These are phyloP conservation scores for Penicillium lividum DNA, from an alignment of 495 filamentous ascomycete species.

Conservation along the genomic window DNA sequence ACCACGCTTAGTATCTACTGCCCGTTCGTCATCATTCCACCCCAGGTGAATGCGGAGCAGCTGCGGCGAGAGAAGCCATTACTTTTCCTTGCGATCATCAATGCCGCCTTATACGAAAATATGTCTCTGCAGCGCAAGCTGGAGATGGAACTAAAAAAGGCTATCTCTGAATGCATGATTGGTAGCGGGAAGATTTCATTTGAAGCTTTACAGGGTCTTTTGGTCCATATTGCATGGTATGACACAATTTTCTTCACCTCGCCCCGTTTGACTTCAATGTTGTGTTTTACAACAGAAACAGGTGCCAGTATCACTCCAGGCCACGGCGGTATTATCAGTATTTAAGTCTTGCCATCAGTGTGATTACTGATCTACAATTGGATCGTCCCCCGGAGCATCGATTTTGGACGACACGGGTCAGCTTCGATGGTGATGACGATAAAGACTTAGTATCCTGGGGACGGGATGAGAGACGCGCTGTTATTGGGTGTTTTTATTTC, in stretches of 20 bases:
- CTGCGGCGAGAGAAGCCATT: conserved; percentile 34
- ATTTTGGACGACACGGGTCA: background rate
- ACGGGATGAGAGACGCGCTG: conserved; percentile 23
- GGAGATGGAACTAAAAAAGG: conserved; percentile 29
- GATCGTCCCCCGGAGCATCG: conserved; percentile 27
- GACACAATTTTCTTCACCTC: background rate
- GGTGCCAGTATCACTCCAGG: conserved; percentile 32
- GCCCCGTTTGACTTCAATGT: background rate
- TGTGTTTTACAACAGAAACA: background rate
- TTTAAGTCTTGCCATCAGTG: conserved; percentile 42
- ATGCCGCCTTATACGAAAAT: conserved; percentile 39
- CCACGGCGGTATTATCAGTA: conserved; percentile 41
- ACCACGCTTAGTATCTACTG: conserved; percentile 26
- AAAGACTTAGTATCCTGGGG: conserved; percentile 6
- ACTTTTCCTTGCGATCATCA: conserved; percentile 37
- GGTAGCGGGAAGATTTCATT: conserved; percentile 26
- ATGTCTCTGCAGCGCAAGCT: conserved; percentile 38
- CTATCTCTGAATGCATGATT: background rate
- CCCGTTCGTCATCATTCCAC: conserved; percentile 35
- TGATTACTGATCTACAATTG: conserved; percentile 44
- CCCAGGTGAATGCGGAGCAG: conserved; percentile 18
- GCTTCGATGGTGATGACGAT: conserved; percentile 3
- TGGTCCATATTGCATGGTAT: conserved; percentile 42
- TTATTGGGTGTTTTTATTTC: conserved; percentile 25
- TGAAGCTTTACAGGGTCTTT: conserved; percentile 41